These are phyloP conservation scores for Ettlia oleoabundans DNA, from an alignment of 139 green algal species.

Conservation along the genomic window DNA sequence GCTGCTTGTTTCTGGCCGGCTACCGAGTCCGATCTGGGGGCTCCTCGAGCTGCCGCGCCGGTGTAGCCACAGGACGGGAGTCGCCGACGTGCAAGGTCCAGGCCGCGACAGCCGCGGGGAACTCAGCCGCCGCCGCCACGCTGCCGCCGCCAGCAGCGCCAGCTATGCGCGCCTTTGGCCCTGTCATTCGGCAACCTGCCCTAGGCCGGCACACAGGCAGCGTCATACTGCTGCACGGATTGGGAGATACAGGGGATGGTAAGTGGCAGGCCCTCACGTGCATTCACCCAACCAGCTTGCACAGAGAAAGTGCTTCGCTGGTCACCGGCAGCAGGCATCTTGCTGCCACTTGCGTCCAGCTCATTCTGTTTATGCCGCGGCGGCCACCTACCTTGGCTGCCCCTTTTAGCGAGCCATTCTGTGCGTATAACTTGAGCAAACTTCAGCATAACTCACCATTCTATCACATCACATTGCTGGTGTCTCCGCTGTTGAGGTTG, in stretches of 20 bases:
- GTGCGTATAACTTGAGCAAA: no score
- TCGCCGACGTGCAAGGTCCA: no score
- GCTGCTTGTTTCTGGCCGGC: background rate
- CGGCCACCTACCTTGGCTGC: background rate
- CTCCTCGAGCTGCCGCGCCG: background rate
- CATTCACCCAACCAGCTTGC: background rate
- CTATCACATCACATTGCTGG: no score
- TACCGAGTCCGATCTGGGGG: background rate
- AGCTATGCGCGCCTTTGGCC: background rate
- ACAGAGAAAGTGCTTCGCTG: no score
- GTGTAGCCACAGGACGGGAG: no score
- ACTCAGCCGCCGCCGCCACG: background rate
- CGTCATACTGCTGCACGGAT: constrained; percentile 58
- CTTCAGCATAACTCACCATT: no score
- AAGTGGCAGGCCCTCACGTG: background rate
- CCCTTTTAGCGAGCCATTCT: no score
- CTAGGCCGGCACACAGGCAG: constrained; percentile 23
- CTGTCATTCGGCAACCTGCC: constrained; percentile 16
- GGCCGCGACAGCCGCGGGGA: background rate
- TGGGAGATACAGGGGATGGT: constrained; percentile 42
- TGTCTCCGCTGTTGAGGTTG: no score
- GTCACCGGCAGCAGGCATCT: no score
- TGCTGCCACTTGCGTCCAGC: no score
- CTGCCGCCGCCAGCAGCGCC: background rate
- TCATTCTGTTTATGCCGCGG: background rate